Evolutionary conservation across 169 alveolate species (phyloP).

Genomic region (Pseudocohnilembus persalinus): DNA sequence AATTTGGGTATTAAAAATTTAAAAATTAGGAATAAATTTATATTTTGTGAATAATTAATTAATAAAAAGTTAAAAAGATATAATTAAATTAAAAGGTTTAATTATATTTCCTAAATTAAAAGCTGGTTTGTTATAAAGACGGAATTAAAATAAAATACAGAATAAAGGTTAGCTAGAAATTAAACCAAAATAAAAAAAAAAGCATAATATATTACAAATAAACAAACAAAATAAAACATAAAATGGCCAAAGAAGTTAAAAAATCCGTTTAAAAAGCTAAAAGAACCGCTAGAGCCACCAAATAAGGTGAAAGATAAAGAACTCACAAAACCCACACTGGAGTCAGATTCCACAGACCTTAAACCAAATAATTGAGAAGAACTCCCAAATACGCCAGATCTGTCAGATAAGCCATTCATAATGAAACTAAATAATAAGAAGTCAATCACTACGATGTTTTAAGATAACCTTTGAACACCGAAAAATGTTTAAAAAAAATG

Average conservation of each 20-base stretch:
- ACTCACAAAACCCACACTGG: slow-evolving; percentile 69
- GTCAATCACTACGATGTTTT: slow-evolving; percentile 92
- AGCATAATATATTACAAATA: neutral
- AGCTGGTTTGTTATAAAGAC: too few species aligned
- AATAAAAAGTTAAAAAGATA: too few species aligned
- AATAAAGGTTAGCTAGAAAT: too few species aligned
- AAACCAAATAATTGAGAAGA: slow-evolving; percentile 86
- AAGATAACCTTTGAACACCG: slow-evolving; percentile 96
- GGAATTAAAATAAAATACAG: too few species aligned
- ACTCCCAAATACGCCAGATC: slow-evolving; percentile 87
- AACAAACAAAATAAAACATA: neutral
- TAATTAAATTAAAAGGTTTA: too few species aligned
- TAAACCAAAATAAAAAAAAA: neutral
- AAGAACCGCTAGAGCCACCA: slow-evolving; percentile 23
- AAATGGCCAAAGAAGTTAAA: slow-evolving; percentile 24
- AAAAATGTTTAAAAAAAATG: slow-evolving; percentile 97
- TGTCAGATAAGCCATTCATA: slow-evolving; percentile 68
- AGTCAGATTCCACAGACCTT: slow-evolving; percentile 78
- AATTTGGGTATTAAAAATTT: too few species aligned
- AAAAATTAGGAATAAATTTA: too few species aligned
- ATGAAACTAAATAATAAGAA: slow-evolving; percentile 50
- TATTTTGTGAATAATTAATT: too few species aligned
- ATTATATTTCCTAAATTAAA: too few species aligned
- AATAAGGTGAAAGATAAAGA: slow-evolving; percentile 30
- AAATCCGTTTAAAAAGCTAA: slow-evolving; percentile 24